These are phyloP conservation scores for Scleroderma citrinum DNA, from an alignment of 768 basidiomycete species.

Conservation along the genomic window DNA sequence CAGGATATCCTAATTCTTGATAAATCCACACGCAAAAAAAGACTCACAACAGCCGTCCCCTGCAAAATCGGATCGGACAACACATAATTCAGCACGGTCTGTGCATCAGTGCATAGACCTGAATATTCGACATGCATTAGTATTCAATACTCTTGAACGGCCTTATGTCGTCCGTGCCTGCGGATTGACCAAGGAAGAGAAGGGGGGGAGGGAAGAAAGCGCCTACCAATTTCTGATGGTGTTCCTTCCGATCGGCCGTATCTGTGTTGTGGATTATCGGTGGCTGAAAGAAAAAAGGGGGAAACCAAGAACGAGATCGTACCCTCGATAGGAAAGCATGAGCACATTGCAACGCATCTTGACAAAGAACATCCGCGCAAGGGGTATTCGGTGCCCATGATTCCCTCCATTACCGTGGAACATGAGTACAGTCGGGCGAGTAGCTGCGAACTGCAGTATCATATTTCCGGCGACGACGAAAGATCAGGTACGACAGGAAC, in stretches of 20 bases:
- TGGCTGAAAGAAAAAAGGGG: background rate
- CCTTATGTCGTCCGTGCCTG: background rate
- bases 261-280: slow-evolving; percentile 32
- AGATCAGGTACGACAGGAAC: too few species aligned
- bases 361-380: slow-evolving; percentile 76
- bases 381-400: slow-evolving; percentile 83
- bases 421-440: slow-evolving; percentile 83
- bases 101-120: slow-evolving; percentile 83
- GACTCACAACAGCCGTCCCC: slow-evolving; percentile 59
- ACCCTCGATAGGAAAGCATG: slow-evolving; percentile 93
- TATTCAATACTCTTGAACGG: background rate
- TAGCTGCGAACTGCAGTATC: slow-evolving; percentile 33
- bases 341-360: slow-evolving; percentile 90
- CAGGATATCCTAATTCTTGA: too few species aligned
- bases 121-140: background rate
- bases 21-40: background rate
- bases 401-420: slow-evolving; percentile 92
- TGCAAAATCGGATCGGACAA: slow-evolving; percentile 55
- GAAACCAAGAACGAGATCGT: slow-evolving; percentile 18
- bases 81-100: slow-evolving; percentile 75
- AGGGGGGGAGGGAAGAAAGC: background rate
- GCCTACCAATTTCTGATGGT: slow-evolving; percentile 77
- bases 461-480: too few species aligned
- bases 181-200: too few species aligned
- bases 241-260: slow-evolving; percentile 87